Conservation (phyloP, 2,329 filamentous ascomycete genomes). For the Nemania diffusa region DNA sequence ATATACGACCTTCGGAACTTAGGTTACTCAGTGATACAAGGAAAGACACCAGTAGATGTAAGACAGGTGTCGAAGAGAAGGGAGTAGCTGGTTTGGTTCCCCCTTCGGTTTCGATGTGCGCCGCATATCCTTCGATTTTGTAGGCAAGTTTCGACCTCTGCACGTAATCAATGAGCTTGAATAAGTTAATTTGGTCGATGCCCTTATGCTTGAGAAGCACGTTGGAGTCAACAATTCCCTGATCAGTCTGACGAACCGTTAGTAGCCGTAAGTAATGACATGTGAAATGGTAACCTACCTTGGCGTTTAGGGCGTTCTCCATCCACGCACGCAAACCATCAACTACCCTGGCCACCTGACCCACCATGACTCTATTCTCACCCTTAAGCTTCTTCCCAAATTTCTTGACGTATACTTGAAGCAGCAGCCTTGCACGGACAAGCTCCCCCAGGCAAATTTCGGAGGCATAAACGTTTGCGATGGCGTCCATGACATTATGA, state of each 20-base stretch:
- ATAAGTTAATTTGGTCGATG: slow-evolving; percentile 94
- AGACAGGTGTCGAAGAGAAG: slow-evolving; percentile 61
- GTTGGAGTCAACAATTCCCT: slow-evolving; percentile 76
- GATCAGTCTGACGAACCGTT: slow-evolving; percentile 54
- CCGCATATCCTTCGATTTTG: slow-evolving; percentile 91
- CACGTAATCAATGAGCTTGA: slow-evolving; percentile 86
- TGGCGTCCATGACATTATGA: slow-evolving; percentile 96
- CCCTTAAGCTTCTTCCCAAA: slow-evolving; percentile 91
- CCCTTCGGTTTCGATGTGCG: slow-evolving; percentile 65
- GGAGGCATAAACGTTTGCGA: slow-evolving; percentile 85
- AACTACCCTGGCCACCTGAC: slow-evolving; percentile 84
- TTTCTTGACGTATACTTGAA: slow-evolving; percentile 84
- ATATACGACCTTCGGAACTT: slow-evolving; percentile 74
- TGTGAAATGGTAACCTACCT: slow-evolving; percentile 52
- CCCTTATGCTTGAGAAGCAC: slow-evolving; percentile 83
- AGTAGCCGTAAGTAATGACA: slow-evolving; percentile 27
- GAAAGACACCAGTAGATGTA: slow-evolving; percentile 69
- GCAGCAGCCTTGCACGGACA: slow-evolving; percentile 75
- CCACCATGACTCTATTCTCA: slow-evolving; percentile 90
- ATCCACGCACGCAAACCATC: slow-evolving; percentile 81
- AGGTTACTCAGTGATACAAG: slow-evolving; percentile 87
- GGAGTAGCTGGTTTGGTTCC: slow-evolving; percentile 39
- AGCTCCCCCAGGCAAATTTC: slow-evolving; percentile 79
- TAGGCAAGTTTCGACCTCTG: slow-evolving; percentile 92
- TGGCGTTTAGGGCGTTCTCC: slow-evolving; percentile 60